A percentile compares a stretch with the other conserved stretches of the same genome.
Conservation (phyloP, 106 monocot genomes). For the Phalaenopsis aphrodite region DNA sequence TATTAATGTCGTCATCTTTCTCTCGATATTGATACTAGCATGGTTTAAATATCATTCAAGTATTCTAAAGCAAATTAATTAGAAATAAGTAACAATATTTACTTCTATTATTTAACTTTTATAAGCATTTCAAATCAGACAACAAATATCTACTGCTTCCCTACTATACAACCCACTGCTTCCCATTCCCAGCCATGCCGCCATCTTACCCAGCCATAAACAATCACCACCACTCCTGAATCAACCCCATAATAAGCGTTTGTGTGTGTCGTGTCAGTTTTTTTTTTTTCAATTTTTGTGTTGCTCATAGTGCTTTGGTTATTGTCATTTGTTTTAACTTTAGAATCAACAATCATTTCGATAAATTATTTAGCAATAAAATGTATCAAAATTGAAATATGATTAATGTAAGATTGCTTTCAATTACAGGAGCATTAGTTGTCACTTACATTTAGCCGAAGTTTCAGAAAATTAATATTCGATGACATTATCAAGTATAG, state of each 20-base stretch:
- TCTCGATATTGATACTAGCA: not conserved
- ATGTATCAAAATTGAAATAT: not conserved
- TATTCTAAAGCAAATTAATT: not conserved
- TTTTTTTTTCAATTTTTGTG: too few species aligned
- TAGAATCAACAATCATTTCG: not conserved
- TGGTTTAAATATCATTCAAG: not conserved
- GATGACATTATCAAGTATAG: constrained; percentile 36
- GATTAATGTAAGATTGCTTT: not conserved
- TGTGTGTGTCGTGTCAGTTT: too few species aligned
- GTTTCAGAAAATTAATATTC: constrained; percentile 54
- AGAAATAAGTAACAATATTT: not conserved
- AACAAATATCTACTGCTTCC: too few species aligned
- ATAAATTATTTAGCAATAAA: not conserved
- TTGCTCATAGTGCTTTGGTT: too few species aligned
- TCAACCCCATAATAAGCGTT: too few species aligned
- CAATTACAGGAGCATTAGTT: not conserved
- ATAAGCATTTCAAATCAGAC: not conserved
- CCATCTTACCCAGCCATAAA: too few species aligned
- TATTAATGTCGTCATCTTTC: not conserved
- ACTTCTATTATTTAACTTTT: not conserved
- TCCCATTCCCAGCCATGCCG: too few species aligned
- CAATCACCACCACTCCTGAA: too few species aligned
- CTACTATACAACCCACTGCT: too few species aligned
- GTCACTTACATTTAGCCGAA: constrained; percentile 29
- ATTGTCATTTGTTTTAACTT: too few species aligned